phyloP scores from a whole-genome alignment of 2,329 filamentous ascomycete species.

The Pseudocercospora macadamiae region DNA sequence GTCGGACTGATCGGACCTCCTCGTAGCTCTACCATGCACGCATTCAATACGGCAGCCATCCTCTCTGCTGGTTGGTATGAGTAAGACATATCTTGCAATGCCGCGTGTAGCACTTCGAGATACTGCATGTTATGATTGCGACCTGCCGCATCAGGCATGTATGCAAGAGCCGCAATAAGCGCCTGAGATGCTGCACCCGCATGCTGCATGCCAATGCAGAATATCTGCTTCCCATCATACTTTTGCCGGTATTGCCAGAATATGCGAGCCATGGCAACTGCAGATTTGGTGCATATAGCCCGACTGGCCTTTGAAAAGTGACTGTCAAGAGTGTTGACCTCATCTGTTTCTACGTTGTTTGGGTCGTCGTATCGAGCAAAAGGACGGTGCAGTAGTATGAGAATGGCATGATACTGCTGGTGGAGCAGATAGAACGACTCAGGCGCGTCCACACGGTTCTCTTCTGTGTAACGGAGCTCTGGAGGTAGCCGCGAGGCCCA shows the following conservation, averaged over 20 bases:
- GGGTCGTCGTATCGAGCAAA: conserved; percentile 32
- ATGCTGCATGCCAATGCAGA: conserved; percentile 33
- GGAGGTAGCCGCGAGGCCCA: conserved; percentile 28
- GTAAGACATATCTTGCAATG: conserved; percentile 30
- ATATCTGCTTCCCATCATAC: conserved; percentile 33
- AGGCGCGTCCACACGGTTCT: conserved; percentile 28
- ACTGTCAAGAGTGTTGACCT: conserved; percentile 28
- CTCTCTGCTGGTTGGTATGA: conserved; percentile 30
- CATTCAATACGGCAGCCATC: conserved; percentile 31
- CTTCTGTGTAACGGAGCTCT: conserved; percentile 32
- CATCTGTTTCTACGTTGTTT: conserved; percentile 18
- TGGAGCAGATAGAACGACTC: conserved; percentile 32
- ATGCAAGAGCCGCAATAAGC: conserved; percentile 32
- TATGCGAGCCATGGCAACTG: conserved; percentile 28
- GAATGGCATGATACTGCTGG: conserved; percentile 31
- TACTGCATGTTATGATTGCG: conserved; percentile 32
- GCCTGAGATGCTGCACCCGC: conserved; percentile 31
- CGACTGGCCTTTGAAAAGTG: conserved; percentile 32
- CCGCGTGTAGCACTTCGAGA: conserved; percentile 31
- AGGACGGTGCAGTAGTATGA: conserved; percentile 32
- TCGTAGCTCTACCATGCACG: conserved; percentile 30
- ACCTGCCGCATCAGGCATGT: conserved; percentile 28
- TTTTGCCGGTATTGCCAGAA: conserved; percentile 33
- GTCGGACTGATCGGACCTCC: conserved; percentile 29
- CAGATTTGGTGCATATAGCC: conserved; percentile 32